These are phyloP conservation scores for Rhizophora mangle DNA, from an alignment of 345 rosid species.

Conservation along the genomic window DNA sequence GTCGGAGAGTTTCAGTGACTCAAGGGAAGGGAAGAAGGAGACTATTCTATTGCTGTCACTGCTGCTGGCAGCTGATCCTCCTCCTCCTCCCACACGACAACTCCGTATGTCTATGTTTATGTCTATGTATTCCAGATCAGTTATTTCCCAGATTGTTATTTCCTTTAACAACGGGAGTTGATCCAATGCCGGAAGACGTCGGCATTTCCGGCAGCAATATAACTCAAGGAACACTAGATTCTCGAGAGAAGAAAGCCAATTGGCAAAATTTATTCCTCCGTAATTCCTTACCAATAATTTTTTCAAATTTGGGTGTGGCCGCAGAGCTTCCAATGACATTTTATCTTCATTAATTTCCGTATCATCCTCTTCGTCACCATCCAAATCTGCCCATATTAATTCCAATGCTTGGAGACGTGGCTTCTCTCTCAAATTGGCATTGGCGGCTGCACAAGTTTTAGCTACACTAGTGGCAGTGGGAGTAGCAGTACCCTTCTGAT, in stretches of 20 bases:
- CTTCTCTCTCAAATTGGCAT: background rate
- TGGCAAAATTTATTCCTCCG: slow-evolving; percentile 8
- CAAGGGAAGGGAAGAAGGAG: too few species aligned
- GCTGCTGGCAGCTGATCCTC: too few species aligned
- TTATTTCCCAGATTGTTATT: background rate
- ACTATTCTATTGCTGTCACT: too few species aligned
- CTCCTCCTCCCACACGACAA: too few species aligned
- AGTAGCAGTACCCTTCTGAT: too few species aligned
- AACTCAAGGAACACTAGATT: background rate
- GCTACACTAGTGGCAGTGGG: too few species aligned
- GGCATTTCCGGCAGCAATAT: slow-evolving; percentile 3
- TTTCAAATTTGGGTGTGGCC: slow-evolving; percentile 17
- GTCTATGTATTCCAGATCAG: slow-evolving; percentile 18
- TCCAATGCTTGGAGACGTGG: slow-evolving; percentile 3
- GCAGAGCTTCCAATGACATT: slow-evolving; percentile 3
- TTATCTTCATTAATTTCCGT: slow-evolving; percentile 10
- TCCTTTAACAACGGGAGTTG: slow-evolving; percentile 10
- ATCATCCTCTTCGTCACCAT: background rate
- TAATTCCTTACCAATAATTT: slow-evolving; percentile 8
- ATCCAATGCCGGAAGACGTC: slow-evolving; percentile 3
- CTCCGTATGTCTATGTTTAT: too few species aligned
- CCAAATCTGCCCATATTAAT: slow-evolving; percentile 1
- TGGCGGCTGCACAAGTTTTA: too few species aligned
- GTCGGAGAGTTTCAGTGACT: too few species aligned
- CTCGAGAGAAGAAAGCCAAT: slow-evolving; percentile 8